Evolutionary conservation across 2,329 filamentous ascomycete species (phyloP).

Genomic region (Penicillium sp.): DNA sequence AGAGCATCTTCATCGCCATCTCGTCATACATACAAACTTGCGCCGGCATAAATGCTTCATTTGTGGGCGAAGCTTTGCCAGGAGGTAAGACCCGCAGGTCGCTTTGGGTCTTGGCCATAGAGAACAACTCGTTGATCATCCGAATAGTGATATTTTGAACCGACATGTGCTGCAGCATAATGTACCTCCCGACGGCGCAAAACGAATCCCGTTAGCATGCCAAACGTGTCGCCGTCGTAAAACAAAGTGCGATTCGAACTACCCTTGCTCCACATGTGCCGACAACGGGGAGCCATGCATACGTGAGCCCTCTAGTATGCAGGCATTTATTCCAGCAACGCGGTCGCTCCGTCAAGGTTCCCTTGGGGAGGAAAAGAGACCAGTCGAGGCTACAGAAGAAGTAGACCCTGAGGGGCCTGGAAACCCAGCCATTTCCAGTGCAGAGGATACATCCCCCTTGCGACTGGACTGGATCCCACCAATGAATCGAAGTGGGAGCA

Average conservation of each 20-base stretch:
- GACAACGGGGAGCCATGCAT: neutral
- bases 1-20: neutral
- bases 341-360: neutral
- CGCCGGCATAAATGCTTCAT: neutral
- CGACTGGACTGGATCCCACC: too few relatives aligned
- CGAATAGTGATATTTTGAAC: neutral
- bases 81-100: neutral
- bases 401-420: too few relatives aligned
- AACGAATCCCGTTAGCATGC: neutral
- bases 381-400: neutral
- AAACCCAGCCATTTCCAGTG: too few relatives aligned
- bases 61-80: neutral
- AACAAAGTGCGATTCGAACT: neutral
- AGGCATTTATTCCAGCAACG: neutral
- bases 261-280: neutral
- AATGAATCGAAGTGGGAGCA: too few relatives aligned
- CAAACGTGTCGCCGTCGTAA: neutral
- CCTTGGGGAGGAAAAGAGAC: neutral
- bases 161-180: neutral
- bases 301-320: neutral
- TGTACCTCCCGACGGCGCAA: neutral
- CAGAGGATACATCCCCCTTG: too few relatives aligned
- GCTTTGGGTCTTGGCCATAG: neutral
- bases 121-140: neutral
- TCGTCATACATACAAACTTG: neutral